A percentile compares a stretch with the other conserved stretches of the same genome.
These are phyloP conservation scores for Myriangium duriaei DNA, from an alignment of 2,329 filamentous ascomycete genomes.

Conservation along the genomic window DNA sequence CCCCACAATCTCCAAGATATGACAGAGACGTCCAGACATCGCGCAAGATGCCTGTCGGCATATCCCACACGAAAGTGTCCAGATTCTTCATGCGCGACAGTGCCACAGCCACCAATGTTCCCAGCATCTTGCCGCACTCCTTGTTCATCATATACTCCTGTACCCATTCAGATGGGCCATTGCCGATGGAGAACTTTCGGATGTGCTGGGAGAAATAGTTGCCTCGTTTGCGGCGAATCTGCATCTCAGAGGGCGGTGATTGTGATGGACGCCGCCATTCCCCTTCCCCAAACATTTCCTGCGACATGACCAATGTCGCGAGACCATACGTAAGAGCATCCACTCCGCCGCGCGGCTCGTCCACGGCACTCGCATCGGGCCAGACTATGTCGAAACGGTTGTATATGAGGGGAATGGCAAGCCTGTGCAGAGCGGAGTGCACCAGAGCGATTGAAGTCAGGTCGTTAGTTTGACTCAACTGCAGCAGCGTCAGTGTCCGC, in stretches of 20 bases:
- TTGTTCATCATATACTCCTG: conserved; percentile 71
- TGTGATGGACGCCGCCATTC: conserved; percentile 26
- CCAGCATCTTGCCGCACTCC: conserved; percentile 80
- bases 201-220: conserved; percentile 71
- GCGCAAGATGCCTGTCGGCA: conserved; percentile 71
- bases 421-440: conserved; percentile 62
- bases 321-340: conserved; percentile 75
- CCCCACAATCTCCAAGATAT: conserved; percentile 50
- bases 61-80: conserved; percentile 77
- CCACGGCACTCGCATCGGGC: conserved; percentile 56
- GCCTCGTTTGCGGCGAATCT: conserved; percentile 39
- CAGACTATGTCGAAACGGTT: conserved; percentile 79
- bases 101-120: conserved; percentile 65
- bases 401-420: conserved; percentile 70
- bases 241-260: neutral
- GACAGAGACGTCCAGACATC: conserved; percentile 72
- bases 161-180: conserved; percentile 66
- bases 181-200: conserved; percentile 73
- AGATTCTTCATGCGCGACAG: conserved; percentile 72
- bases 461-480: conserved; percentile 74
- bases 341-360: conserved; percentile 57
- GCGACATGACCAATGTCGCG: conserved; percentile 64
- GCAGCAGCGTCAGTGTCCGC: conserved; percentile 12
- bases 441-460: conserved; percentile 65
- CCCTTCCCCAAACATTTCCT: conserved; percentile 45